Evolutionary conservation across 2,329 filamentous ascomycete species (phyloP).

Genomic region (Neopestalotiopsis sp.): DNA sequence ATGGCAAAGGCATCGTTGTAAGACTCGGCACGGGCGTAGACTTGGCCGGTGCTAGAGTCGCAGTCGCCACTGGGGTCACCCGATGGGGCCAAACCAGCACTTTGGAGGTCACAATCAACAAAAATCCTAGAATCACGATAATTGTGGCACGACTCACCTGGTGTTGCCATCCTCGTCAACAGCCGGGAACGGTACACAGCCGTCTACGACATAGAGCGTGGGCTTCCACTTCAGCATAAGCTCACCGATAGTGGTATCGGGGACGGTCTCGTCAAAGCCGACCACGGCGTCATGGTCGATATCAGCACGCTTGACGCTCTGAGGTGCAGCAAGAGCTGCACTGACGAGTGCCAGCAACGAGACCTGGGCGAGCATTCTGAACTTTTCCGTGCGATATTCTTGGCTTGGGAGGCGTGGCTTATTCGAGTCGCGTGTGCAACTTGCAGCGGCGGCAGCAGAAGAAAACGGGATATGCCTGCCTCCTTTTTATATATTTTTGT

Average conservation of each 20-base stretch:
- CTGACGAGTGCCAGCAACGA: constrained; percentile 12
- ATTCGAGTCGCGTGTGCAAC: neutral
- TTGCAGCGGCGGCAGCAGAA: neutral
- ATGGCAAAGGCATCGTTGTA: constrained; percentile 37
- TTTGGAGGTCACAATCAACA: constrained; percentile 15
- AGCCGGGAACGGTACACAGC: constrained; percentile 18
- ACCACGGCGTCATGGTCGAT: constrained; percentile 17
- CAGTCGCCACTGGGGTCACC: constrained; percentile 33
- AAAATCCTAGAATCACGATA: neutral
- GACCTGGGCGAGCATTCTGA: constrained; percentile 8
- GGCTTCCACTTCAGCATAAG: constrained; percentile 17
- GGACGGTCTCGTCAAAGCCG: constrained; percentile 14
- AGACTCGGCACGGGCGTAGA: constrained; percentile 37
- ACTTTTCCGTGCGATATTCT: neutral
- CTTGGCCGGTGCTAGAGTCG: constrained; percentile 37
- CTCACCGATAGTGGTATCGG: neutral
- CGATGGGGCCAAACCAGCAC: constrained; percentile 35
- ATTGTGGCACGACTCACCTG: neutral
- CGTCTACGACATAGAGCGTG: constrained; percentile 14
- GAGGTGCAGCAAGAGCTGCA: constrained; percentile 8
- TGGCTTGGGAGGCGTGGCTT: neutral
- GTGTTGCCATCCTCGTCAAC: constrained; percentile 14
- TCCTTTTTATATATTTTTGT: constrained; percentile 1
- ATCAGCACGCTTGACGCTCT: constrained; percentile 8
- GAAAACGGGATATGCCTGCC: neutral